Percentiles rank a stretch among this genome's conserved stretches.
These are phyloP conservation scores for Schoenoplectus tabernaemontani DNA, from an alignment of 202 grass and related monocot genomes.

Conservation along the genomic window DNA sequence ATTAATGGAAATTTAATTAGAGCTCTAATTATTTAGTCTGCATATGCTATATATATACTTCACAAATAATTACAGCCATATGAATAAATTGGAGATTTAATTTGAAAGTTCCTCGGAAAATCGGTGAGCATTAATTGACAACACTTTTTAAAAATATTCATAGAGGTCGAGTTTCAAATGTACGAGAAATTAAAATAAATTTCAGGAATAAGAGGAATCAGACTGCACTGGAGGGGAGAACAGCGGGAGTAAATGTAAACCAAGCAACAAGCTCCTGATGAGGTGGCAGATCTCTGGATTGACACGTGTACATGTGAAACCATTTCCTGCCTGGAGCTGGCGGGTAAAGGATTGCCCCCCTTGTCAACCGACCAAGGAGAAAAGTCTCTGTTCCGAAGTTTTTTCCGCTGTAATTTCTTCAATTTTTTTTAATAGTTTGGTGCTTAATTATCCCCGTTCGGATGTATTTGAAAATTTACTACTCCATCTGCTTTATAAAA, in stretches of 20 bases:
- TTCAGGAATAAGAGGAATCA: not conserved
- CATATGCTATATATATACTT: not conserved
- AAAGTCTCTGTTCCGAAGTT: too few relatives aligned
- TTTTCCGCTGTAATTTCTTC: too few relatives aligned
- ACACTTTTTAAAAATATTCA: not conserved
- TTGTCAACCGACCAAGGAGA: too few relatives aligned
- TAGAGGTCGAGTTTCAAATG: not conserved
- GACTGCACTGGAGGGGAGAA: not conserved
- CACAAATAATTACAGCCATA: not conserved
- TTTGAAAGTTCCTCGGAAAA: too few relatives aligned
- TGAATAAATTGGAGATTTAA: too few relatives aligned
- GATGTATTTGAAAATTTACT: too few relatives aligned
- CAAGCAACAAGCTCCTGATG: not conserved
- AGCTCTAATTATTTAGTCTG: too few relatives aligned
- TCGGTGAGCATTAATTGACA: too few relatives aligned
- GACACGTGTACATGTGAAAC: not conserved
- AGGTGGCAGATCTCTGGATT: not conserved
- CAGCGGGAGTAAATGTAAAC: not conserved
- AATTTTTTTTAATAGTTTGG: too few relatives aligned
- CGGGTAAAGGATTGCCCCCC: not conserved
- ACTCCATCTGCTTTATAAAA: too few relatives aligned
- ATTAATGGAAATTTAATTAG: too few relatives aligned
- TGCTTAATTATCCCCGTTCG: too few relatives aligned
- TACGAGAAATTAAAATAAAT: not conserved
- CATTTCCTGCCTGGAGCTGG: not conserved